Percentiles rank a stretch among this genome's conserved stretches.
Conservation (phyloP, 805 yeast species). For the Candida khao-thaluensis region DNA sequence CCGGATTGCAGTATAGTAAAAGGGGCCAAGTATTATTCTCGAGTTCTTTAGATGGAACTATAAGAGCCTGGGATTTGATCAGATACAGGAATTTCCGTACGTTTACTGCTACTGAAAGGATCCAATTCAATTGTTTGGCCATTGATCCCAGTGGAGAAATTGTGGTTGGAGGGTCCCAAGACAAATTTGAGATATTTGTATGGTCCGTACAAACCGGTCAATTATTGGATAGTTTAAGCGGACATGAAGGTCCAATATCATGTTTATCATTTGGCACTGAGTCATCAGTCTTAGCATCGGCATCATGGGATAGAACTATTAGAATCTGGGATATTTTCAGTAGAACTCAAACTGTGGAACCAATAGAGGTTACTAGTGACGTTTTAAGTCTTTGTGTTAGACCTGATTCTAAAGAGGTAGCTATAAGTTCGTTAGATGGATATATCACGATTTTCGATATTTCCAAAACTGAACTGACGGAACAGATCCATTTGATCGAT, state of each 20-base stretch:
- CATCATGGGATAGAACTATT: slow-evolving; percentile 95
- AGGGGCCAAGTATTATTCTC: slow-evolving; percentile 89
- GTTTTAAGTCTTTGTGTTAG: slow-evolving; percentile 79
- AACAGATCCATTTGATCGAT: slow-evolving; percentile 81
- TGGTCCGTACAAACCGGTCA: slow-evolving; percentile 98
- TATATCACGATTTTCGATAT: slow-evolving; percentile 81
- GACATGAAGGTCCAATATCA: slow-evolving; percentile 95
- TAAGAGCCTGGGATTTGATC: slow-evolving; percentile 94
- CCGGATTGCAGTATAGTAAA: slow-evolving; percentile 83
- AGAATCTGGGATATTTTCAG: slow-evolving; percentile 92
- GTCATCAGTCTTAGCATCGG: slow-evolving; percentile 75
- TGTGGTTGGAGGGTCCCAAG: slow-evolving; percentile 91
- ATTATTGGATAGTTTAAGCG: slow-evolving; percentile 79
- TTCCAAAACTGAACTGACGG: slow-evolving; percentile 75
- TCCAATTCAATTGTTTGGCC: slow-evolving; percentile 85
- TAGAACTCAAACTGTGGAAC: slow-evolving; percentile 84
- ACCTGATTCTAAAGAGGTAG: slow-evolving; percentile 90
- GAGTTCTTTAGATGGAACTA: slow-evolving; percentile 92
- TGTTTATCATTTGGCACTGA: slow-evolving; percentile 82
- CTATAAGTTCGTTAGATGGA: slow-evolving; percentile 87
- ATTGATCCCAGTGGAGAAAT: slow-evolving; percentile 98
- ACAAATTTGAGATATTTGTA: slow-evolving; percentile 84
- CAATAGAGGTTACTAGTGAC: slow-evolving; percentile 80
- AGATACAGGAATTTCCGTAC: slow-evolving; percentile 93
- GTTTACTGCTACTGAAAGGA: slow-evolving; percentile 84